Base-by-base conservation (phyloP, 805 yeast genomes). In the Nakazawaea holstii region DNA sequence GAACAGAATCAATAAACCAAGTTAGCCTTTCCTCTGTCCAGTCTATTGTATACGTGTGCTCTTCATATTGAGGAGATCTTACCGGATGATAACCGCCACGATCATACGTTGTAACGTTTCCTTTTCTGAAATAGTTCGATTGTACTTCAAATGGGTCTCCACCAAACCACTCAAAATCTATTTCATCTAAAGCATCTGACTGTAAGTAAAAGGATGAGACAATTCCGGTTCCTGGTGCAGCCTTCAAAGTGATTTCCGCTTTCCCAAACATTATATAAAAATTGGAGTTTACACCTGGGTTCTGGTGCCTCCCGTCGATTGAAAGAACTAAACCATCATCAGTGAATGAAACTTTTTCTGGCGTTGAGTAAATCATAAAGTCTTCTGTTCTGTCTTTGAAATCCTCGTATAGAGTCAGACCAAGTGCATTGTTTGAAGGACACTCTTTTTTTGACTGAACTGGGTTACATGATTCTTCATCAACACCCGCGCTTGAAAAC, bases 241-340 rank as follows among this genome's bases (percentile, higher is more conserved):
- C 86, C 61, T 82, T 74, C 51, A 86, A 62, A 1, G 70, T 72
- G 6, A 80, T 89, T 62, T 87, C 95, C 29, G 89, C 78, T 53
- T 80, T 80, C 49, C 97, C 97, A 64, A 82, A 91, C 94, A 90
- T 87, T 56, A 91, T 78, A 67, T 88, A 88, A 62, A 85, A 88
- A 52, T 83, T 76, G 4, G 96, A 87, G 54, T 73, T 74, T 47
- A 89, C 66, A 6, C 90, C 76, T 3, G 97, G 97, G 59, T 87
- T 85, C 60, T 88, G 94, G 50, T 71, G 82, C 55, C 83, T 70
- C 53, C 82, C 69, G 2, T 75, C 69, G 36, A 91, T 62, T 1
- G 84, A 75, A 55, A 91, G 63, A 35, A 66, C 59, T 10, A 82
- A 65, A n/a, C 97, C 97, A 27, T 76, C 75, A 7, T 67, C 69